Evolutionary conservation across 345 rosid species (phyloP).

Genomic region (Tarenaya hassleriana): DNA sequence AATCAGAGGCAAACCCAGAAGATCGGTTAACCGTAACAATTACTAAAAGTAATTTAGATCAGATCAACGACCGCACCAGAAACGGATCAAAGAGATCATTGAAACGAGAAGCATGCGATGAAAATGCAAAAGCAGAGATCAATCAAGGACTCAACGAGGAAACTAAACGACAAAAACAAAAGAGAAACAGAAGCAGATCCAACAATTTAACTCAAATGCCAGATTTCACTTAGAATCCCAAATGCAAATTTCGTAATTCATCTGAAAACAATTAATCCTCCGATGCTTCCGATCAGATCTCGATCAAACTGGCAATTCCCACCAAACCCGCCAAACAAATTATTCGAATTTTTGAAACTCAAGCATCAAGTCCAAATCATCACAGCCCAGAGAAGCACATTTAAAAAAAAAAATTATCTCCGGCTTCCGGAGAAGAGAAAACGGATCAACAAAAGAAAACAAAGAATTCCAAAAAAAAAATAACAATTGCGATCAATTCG

Average conservation of each 20-base stretch:
- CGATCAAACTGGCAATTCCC: neutral
- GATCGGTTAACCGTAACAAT: constrained; percentile 1
- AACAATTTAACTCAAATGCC: constrained; percentile 12
- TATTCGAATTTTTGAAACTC: neutral
- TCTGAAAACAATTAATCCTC: constrained; percentile 7
- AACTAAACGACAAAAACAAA: no score
- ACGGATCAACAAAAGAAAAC: constrained; percentile 5
- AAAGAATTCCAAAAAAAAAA: no score
- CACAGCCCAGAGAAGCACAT: neutral
- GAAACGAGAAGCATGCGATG: constrained; percentile 1
- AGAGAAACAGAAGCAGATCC: no score
- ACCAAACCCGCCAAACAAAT: constrained; percentile 9
- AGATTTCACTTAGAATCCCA: constrained; percentile 12
- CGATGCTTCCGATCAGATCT: constrained; percentile 17
- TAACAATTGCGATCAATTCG: neutral
- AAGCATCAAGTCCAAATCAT: constrained; percentile 9
- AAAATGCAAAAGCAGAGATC: constrained; percentile 9
- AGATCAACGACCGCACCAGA: constrained; percentile 15
- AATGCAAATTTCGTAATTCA: neutral
- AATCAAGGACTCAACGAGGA: constrained; percentile 1
- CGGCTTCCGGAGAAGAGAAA: neutral
- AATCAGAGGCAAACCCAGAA: no score
- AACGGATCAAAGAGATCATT: neutral
- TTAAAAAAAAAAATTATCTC: constrained; percentile 7
- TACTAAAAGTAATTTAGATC: constrained; percentile 12